Base-by-base conservation (phyloP, 441 rosid genomes). In the Flueggea neowawraea region DNA sequence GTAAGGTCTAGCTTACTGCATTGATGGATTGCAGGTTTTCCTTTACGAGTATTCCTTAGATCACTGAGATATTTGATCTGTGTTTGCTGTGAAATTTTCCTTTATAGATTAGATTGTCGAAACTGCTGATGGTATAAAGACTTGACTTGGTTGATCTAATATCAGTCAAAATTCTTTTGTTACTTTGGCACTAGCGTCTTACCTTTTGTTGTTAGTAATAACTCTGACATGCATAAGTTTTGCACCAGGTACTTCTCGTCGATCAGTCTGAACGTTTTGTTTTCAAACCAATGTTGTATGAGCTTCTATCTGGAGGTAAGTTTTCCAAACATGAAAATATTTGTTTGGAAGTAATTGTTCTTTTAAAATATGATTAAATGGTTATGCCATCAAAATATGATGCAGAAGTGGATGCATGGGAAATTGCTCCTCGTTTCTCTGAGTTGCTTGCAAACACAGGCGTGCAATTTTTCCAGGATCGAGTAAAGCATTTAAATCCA, bases 321-420 rank as follows among this genome's bases (percentile, higher is more conserved):
- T 45, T 45, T 9, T 45, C 12, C 8, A 3, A 3, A 3, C 12
- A 11, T 45, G 12, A 39, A 9, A 32, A 57, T 16, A 33, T 44
- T n/a, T 70, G n/a, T 36, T 48, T 68, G 41, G 45, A 62, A 52
- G 16, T 31, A 10, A 16, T 49, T 8, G 39, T 48, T 7, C 16
- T 17, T 39, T 63, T 2, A 62, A 17, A 59, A 60, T 57, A 50
- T n/a, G 45, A 60, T 8, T 13, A 16, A 51, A 57, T 61, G 49
- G 14, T 68, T n/a, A n/a, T n/a, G n/a, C n/a, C 64, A 12, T 41
- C 22, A 55, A 51, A 39, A 54, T 69, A 11, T 53, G 11, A 28
- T 78, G 80, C 91, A 93, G 98, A 93, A 80, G 97, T 88, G 55
- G 98, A 93, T 79, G 80, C 75, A 36, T 89, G 98, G 98, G 98